Evolutionary conservation across 768 basidiomycete species (phyloP).

Genomic region (Xerocomus spinulosus): DNA sequence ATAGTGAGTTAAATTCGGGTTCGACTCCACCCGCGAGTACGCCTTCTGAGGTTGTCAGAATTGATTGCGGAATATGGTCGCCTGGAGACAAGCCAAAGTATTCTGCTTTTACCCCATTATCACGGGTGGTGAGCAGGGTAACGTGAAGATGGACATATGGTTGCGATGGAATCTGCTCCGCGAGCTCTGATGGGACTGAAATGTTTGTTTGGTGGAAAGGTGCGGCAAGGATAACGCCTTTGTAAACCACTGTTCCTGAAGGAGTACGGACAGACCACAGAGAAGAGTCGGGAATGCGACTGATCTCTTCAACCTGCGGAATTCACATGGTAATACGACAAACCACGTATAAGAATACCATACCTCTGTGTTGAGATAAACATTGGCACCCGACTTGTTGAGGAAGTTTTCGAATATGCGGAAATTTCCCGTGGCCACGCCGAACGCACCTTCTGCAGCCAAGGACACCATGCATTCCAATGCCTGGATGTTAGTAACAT

Average conservation of each 20-base stretch:
- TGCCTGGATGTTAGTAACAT: slow-evolving; percentile 69
- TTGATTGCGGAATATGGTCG: slow-evolving; percentile 49
- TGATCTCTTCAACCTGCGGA: slow-evolving; percentile 51
- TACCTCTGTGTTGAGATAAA: slow-evolving; percentile 71
- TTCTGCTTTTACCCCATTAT: slow-evolving; percentile 50
- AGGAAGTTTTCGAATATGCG: slow-evolving; percentile 83
- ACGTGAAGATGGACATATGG: slow-evolving; percentile 85
- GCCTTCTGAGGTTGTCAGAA: slow-evolving; percentile 73
- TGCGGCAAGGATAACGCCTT: slow-evolving; percentile 79
- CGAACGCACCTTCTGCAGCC: slow-evolving; percentile 62
- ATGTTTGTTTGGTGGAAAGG: slow-evolving; percentile 74
- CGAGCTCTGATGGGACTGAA: slow-evolving; percentile 43
- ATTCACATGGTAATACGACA: not conserved
- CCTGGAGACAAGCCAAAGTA: slow-evolving; percentile 61
- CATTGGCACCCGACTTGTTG: slow-evolving; percentile 58
- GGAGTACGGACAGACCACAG: slow-evolving; percentile 52
- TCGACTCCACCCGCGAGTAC: slow-evolving; percentile 47
- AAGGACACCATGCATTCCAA: slow-evolving; percentile 69
- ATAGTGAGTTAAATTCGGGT: slow-evolving; percentile 84
- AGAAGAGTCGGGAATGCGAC: slow-evolving; percentile 38
- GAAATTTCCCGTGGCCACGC: slow-evolving; percentile 77
- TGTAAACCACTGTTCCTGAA: slow-evolving; percentile 50
- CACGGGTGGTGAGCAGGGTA: slow-evolving; percentile 80
- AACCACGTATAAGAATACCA: not conserved
- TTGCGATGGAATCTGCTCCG: slow-evolving; percentile 56